Conservation (phyloP, 768 basidiomycete genomes). For the Suillus luteus region DNA sequence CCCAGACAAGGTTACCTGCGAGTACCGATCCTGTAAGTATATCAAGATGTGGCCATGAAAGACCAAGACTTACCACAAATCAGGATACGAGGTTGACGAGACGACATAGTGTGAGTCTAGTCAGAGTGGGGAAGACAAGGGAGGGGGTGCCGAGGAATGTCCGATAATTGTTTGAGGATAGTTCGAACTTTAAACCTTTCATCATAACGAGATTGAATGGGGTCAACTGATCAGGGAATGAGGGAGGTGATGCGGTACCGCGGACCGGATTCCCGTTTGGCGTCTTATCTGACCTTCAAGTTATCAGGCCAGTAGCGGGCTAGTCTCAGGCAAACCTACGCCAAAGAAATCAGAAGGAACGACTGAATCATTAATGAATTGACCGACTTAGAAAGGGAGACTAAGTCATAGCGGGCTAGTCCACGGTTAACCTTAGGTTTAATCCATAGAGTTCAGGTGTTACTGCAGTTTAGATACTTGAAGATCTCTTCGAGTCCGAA, state of each 20-base stretch:
- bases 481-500: constrained; percentile 23
- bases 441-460: background rate
- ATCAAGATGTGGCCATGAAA: background rate
- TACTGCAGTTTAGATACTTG: no score
- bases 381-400: background rate
- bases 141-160: background rate
- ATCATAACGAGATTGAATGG: background rate
- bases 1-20: constrained; percentile 76
- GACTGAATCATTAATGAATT: background rate
- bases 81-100: constrained; percentile 29
- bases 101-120: constrained; percentile 18
- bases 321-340: background rate
- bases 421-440: background rate
- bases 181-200: background rate
- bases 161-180: background rate
- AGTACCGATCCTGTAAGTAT: background rate
- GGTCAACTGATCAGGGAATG: constrained; percentile 2
- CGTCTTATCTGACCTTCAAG: background rate
- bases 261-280: background rate
- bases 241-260: background rate
- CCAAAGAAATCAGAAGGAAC: background rate
- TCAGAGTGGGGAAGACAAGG: background rate
- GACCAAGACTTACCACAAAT: constrained; percentile 34
- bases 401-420: background rate
- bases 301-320: background rate